phyloP scores from a whole-genome alignment of 1,284 basidiomycete species.

The Cutaneotrichosporon cutaneum region DNA sequence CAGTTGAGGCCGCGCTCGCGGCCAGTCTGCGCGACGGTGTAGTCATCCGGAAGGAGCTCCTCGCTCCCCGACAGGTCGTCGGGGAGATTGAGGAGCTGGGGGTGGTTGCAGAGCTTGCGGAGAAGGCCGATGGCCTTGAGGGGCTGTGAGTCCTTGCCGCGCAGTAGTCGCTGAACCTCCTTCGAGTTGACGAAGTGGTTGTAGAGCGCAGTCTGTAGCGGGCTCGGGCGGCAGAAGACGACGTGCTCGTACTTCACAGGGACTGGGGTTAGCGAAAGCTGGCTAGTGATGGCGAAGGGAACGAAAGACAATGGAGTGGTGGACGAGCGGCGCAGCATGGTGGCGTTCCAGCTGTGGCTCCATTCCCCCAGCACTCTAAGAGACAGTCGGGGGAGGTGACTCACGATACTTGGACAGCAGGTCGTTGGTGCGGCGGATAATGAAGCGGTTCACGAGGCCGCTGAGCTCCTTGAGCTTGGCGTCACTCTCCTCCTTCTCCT shows the following conservation, averaged over 20 bases:
- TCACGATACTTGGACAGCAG: slow-evolving; percentile 91
- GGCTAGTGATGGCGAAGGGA: too few relatives aligned
- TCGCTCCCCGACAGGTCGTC: slow-evolving; percentile 85
- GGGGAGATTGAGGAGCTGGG: slow-evolving; percentile 84
- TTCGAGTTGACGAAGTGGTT: slow-evolving; percentile 91
- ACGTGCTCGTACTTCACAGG: slow-evolving; percentile 99
- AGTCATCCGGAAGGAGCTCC: slow-evolving; percentile 78
- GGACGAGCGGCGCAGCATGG: too few relatives aligned
- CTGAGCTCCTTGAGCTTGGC: slow-evolving; percentile 91
- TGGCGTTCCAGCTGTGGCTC: too few relatives aligned
- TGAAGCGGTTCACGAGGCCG: slow-evolving; percentile 89
- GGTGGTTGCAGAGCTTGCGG: slow-evolving; percentile 98
- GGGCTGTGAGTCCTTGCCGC: slow-evolving; percentile 89
- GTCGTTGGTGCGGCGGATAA: slow-evolving; percentile 96
- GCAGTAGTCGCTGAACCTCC: slow-evolving; percentile 85
- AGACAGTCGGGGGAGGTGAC: slow-evolving; percentile 46
- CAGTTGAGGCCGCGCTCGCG: slow-evolving; percentile 64
- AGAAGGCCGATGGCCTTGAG: slow-evolving; percentile 95
- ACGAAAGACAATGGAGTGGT: too few relatives aligned
- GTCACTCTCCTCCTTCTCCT: slow-evolving; percentile 77
- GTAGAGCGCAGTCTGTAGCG: slow-evolving; percentile 87
- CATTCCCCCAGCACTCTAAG: too few relatives aligned
- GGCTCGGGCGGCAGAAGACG: slow-evolving; percentile 89
- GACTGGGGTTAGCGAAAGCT: slow-evolving; percentile 62
- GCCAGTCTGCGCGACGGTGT: slow-evolving; percentile 37